Evolutionary conservation across 129 eudicot genomes (phyloP).

Genomic region (Silybum marianum): DNA sequence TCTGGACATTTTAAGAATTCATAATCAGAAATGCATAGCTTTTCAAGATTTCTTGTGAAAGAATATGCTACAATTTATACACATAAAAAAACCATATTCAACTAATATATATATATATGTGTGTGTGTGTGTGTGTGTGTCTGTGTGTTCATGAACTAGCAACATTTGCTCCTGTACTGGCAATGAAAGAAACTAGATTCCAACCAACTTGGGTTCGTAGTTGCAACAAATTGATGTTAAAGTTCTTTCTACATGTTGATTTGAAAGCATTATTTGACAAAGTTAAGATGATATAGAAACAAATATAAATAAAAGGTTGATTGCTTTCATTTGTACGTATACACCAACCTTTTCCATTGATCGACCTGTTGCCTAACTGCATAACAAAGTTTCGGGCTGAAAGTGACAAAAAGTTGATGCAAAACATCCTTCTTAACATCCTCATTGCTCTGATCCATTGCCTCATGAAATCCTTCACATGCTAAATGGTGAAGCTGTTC

Average conservation of each 20-base stretch:
- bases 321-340: not conserved
- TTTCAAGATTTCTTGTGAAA: conserved; percentile 2
- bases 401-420: conserved; percentile 81
- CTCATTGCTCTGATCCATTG: conserved; percentile 2
- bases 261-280: not conserved
- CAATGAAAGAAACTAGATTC: not conserved
- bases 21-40: conserved; percentile 8
- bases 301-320: not conserved
- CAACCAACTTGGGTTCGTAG: not conserved
- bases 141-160: too few relatives aligned
- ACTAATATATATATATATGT: not conserved
- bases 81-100: not conserved
- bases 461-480: conserved; percentile 40
- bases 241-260: not conserved
- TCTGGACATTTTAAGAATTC: conserved; percentile 24
- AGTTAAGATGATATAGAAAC: not conserved
- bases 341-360: conserved; percentile 61
- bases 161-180: not conserved
- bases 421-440: conserved; percentile 24
- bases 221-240: not conserved
- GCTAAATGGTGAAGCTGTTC: conserved; percentile 61
- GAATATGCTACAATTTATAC: not conserved
- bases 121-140: not conserved
- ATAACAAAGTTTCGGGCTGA: conserved; percentile 77
- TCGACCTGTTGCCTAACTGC: conserved; percentile 64